Base-by-base conservation (phyloP, 768 basidiomycete genomes). In the Psilocybe azurescens region DNA sequence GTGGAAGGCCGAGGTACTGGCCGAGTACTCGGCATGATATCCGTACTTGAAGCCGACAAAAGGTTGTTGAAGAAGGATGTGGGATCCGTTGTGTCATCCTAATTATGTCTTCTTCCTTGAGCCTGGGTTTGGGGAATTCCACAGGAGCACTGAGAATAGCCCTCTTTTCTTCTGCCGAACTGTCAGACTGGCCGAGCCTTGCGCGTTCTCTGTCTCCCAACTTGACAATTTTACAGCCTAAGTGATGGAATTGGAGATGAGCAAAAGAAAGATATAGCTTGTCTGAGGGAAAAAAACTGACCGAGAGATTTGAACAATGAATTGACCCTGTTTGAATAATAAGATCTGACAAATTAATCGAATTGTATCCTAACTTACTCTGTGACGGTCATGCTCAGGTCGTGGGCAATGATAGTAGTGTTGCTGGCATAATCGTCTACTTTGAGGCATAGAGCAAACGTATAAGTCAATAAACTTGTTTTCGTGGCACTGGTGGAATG, bases 371-470 rank as follows among this genome's bases (percentile, higher is more conserved):
- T 13, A 11, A 79, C 91, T 64, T 68, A 97, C 95, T 86, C 87
- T 5, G 79, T 55, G 10, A 83, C 69, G 3, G 83, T 70, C 80
- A 94, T 84, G 64, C 82, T 86, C 6, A 98, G 75, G 75, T 97
- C 96, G 6, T 81, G 77, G 2, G 94, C 91, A 36, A 97, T 76
- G 30, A 83, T 69, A 1, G 81, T 77, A 0, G 88, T 81, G 64
- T 97, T 89, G 0, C 89, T 84, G 0, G 87, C 86, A 68, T 86
- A 97, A 56, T 87, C 85, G 65, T 97, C 95, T 6, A 95, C 72
- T 53, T 84, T 86, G 30, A 97, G 83, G 69, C 89, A 93, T 0
- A 97, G 78, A 1, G 91, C 89, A 62, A 97, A 90, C 70, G 95
- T 83, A 68, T 94, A 86, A 1, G 91, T 86, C 59, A 95, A 75